Percentiles rank a stretch among this genome's conserved stretches.
These are phyloP conservation scores for Tricholoma sp. DNA, from an alignment of 768 basidiomycete species.

Conservation along the genomic window DNA sequence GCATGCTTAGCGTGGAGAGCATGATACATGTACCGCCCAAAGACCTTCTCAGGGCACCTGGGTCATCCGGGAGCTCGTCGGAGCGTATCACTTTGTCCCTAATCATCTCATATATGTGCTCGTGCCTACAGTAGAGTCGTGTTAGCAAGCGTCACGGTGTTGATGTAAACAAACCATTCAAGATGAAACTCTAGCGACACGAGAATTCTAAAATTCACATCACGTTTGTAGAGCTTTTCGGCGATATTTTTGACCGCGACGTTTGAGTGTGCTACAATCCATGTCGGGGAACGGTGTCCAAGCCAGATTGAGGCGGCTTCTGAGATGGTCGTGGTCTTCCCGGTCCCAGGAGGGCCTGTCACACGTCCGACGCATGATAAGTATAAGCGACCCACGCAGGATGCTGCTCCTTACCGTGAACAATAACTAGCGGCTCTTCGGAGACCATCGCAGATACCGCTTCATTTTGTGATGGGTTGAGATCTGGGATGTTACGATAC, in stretches of 20 bases:
- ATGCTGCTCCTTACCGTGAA: slow-evolving; percentile 28
- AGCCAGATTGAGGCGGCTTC: slow-evolving; percentile 36
- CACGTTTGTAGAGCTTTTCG: slow-evolving; percentile 31
- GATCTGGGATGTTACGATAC: background rate
- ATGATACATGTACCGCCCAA: slow-evolving; percentile 30
- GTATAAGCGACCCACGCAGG: background rate
- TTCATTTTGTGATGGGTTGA: slow-evolving; percentile 34
- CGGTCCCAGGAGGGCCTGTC: slow-evolving; percentile 46
- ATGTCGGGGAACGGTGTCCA: slow-evolving; percentile 18
- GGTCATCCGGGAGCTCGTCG: too few relatives aligned
- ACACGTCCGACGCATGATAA: background rate
- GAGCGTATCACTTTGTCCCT: too few relatives aligned
- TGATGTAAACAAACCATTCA: slow-evolving; percentile 33
- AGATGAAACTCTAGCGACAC: slow-evolving; percentile 44
- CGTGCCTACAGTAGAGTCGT: slow-evolving; percentile 35
- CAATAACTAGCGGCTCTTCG: slow-evolving; percentile 26
- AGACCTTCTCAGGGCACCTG: slow-evolving; percentile 19
- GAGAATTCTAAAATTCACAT: slow-evolving; percentile 35
- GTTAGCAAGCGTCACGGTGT: background rate
- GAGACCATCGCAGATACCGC: slow-evolving; percentile 34
- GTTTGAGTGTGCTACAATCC: slow-evolving; percentile 46
- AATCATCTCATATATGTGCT: slow-evolving; percentile 42
- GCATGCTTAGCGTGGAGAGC: slow-evolving; percentile 45
- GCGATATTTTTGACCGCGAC: slow-evolving; percentile 49
- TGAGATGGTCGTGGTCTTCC: slow-evolving; percentile 49